A percentile compares a stretch with the other conserved stretches of the same genome.
These are phyloP conservation scores for Diaporthe amygdali DNA, from an alignment of 2,329 filamentous ascomycete genomes.

Conservation along the genomic window DNA sequence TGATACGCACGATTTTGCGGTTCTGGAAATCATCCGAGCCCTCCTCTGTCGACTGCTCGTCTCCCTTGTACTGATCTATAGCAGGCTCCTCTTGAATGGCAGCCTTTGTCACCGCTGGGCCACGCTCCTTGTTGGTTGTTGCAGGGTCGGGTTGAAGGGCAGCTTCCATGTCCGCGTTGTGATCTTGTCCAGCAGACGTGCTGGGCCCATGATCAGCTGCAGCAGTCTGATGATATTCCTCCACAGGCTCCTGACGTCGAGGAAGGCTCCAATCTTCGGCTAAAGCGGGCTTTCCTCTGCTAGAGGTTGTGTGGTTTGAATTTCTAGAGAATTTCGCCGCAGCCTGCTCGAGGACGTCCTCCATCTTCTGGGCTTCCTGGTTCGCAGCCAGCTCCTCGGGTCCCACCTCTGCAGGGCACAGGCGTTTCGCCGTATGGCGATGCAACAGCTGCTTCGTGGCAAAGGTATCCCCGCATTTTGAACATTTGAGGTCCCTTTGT, in stretches of 20 bases:
- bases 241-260: neutral
- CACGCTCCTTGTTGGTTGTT: neutral
- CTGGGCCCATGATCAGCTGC: neutral
- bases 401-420: neutral
- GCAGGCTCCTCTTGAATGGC: neutral
- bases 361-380: neutral
- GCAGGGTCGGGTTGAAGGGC: neutral
- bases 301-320: too few relatives aligned
- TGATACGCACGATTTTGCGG: neutral
- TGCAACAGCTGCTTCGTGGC: neutral
- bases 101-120: neutral
- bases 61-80: neutral
- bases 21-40: neutral
- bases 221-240: neutral
- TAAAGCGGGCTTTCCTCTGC: neutral
- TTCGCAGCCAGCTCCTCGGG: neutral
- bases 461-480: neutral
- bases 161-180: neutral
- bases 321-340: neutral
- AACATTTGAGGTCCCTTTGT: neutral
- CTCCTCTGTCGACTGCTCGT: neutral
- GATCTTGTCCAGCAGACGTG: neutral
- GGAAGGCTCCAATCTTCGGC: neutral
- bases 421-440: neutral
- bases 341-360: neutral